Conservation (phyloP, 139 green algal genomes). For the Volvox reticuliferus region DNA sequence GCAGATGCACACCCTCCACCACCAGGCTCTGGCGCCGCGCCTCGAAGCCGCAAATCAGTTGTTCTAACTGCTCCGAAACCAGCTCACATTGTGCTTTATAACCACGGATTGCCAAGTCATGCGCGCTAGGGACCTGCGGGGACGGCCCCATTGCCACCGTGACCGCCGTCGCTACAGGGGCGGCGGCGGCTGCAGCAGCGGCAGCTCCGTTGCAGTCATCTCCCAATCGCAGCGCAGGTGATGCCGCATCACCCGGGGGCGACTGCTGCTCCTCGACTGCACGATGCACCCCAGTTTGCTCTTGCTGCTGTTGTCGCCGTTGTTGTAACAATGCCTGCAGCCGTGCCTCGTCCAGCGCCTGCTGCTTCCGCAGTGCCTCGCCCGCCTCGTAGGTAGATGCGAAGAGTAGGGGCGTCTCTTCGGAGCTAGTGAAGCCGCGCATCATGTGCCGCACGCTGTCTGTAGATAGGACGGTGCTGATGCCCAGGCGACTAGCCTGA, state of each 20-base stretch:
- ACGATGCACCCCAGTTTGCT: neutral
- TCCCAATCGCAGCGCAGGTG: neutral
- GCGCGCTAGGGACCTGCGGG: neutral
- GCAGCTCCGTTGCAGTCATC: neutral
- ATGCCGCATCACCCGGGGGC: neutral
- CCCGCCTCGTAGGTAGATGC: constrained; percentile 93
- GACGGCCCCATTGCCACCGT: neutral
- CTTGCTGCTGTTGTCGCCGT: neutral
- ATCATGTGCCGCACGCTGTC: constrained; percentile 91
- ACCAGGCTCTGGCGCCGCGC: constrained; percentile 48
- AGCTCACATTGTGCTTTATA: constrained; percentile 92
- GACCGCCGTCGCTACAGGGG: neutral
- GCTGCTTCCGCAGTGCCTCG: constrained; percentile 49
- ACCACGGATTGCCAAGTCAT: constrained; percentile 59
- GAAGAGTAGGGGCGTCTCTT: constrained; percentile 85
- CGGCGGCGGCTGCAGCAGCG: neutral
- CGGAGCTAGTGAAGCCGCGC: constrained; percentile 67
- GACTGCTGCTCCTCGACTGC: neutral
- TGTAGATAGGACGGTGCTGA: constrained; percentile 92
- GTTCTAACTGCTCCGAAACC: constrained; percentile 82
- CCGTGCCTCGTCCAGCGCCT: neutral
- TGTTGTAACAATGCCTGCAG: neutral
- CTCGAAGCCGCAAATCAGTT: constrained; percentile 74
- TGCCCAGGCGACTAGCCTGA: constrained; percentile 83
- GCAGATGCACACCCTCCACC: constrained; percentile 81